These are phyloP conservation scores for Dryas integrifolia DNA, from an alignment of 331 rosid genomes.

Conservation along the genomic window DNA sequence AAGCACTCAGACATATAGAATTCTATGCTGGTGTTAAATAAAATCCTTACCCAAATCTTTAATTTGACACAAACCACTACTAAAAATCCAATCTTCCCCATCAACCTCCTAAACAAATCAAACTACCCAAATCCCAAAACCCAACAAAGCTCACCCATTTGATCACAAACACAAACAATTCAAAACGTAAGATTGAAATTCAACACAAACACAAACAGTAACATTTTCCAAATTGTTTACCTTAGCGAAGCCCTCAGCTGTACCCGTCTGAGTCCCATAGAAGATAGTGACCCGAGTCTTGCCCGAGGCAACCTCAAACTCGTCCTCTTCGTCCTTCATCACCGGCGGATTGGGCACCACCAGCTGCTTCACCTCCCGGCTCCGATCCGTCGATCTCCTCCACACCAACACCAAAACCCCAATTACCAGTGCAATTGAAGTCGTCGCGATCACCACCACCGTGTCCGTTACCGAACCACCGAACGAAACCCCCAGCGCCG, in stretches of 20 bases:
- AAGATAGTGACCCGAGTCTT: slow-evolving; percentile 63
- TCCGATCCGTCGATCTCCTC: slow-evolving; percentile 75
- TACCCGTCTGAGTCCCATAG: slow-evolving; percentile 89
- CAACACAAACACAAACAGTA: neutral
- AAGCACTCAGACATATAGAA: neutral
- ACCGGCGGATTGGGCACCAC: slow-evolving; percentile 45
- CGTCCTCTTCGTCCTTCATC: slow-evolving; percentile 56
- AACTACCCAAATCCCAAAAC: neutral
- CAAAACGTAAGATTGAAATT: neutral
- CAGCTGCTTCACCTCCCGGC: slow-evolving; percentile 51
- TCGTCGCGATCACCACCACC: slow-evolving; percentile 46
- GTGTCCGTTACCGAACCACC: slow-evolving; percentile 66
- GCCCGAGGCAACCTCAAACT: slow-evolving; percentile 47
- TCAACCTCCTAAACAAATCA: neutral
- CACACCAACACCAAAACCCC: slow-evolving; percentile 63
- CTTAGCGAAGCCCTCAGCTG: slow-evolving; percentile 92
- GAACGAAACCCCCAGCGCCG: slow-evolving; percentile 61
- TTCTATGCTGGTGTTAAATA: neutral
- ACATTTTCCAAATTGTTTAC: slow-evolving; percentile 29
- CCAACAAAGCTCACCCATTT: neutral
- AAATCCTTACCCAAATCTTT: neutral
- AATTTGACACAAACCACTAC: neutral
- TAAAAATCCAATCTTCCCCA: neutral
- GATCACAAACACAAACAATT: slow-evolving; percentile 5
- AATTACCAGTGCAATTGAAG: slow-evolving; percentile 54